A percentile compares a stretch with the other conserved stretches of the same genome.
Evolutionary conservation across 2,329 filamentous ascomycete genomes (phyloP).

Genomic region (Endocalyx cinctus): DNA sequence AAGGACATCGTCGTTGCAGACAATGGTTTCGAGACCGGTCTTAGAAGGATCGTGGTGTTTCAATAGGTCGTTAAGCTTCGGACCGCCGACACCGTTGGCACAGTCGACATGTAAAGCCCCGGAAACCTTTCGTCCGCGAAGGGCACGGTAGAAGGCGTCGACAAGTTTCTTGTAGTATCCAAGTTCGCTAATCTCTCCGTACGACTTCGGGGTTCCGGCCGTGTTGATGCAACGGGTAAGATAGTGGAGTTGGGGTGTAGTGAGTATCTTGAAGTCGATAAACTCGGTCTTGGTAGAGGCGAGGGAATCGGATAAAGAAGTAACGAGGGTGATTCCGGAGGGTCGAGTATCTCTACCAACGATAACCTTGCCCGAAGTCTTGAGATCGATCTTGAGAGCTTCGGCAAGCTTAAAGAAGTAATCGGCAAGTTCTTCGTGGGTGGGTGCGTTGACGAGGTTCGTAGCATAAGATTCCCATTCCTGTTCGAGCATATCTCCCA

Average conservation of each 20-base stretch:
- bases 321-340: slow-evolving; percentile 79
- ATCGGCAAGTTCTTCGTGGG: slow-evolving; percentile 68
- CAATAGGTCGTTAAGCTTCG: slow-evolving; percentile 80
- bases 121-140: slow-evolving; percentile 69
- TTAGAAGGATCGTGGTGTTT: slow-evolving; percentile 72
- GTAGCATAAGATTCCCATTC: slow-evolving; percentile 92
- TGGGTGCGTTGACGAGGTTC: slow-evolving; percentile 76
- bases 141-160: slow-evolving; percentile 76
- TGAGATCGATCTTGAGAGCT: slow-evolving; percentile 70
- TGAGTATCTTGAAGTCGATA: slow-evolving; percentile 84
- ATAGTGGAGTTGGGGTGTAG: slow-evolving; percentile 97
- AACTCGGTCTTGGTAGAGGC: slow-evolving; percentile 69
- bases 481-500: slow-evolving; percentile 96
- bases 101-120: slow-evolving; percentile 84
- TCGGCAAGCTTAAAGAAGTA: slow-evolving; percentile 72
- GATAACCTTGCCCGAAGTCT: slow-evolving; percentile 71
- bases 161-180: slow-evolving; percentile 95
- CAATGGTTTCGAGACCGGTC: slow-evolving; percentile 71
- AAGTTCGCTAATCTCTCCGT: slow-evolving; percentile 81
- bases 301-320: slow-evolving; percentile 74
- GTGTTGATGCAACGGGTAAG: slow-evolving; percentile 93
- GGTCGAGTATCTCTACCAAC: slow-evolving; percentile 91
- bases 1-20: slow-evolving; percentile 90
- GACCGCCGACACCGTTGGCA: slow-evolving; percentile 93
- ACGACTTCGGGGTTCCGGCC: slow-evolving; percentile 77